A percentile compares a stretch with the other conserved stretches of the same genome.
Conservation (phyloP, 140 eudicot genomes). For the Flaveria floridana region DNA sequence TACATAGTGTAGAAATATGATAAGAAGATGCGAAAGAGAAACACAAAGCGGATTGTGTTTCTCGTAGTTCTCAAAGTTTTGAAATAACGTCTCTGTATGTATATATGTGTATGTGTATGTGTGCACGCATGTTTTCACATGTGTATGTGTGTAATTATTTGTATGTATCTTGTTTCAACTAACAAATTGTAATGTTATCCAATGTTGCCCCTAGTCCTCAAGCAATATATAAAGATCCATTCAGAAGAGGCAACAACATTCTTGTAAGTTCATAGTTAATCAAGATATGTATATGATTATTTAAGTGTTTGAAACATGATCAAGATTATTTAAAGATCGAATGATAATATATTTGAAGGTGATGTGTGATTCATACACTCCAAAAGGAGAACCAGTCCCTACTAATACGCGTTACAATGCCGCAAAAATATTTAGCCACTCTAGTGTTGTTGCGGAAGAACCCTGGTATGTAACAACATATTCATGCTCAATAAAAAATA, state of each 20-base stretch:
- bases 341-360: slow-evolving; percentile 42
- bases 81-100: background rate
- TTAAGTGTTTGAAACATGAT: background rate
- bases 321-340: background rate
- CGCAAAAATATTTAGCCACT: slow-evolving; percentile 49
- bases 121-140: background rate
- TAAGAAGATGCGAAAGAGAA: background rate
- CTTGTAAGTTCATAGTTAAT: slow-evolving; percentile 47
- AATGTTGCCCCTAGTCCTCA: slow-evolving; percentile 50
- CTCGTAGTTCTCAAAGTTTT: background rate
- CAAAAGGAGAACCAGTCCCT: slow-evolving; percentile 67
- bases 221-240: slow-evolving; percentile 78
- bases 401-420: slow-evolving; percentile 61
- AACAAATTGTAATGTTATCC: background rate
- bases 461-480: slow-evolving; percentile 47
- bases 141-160: background rate
- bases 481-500: background rate
- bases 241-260: slow-evolving; percentile 73
- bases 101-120: background rate
- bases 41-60: background rate
- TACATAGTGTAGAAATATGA: no score
- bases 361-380: slow-evolving; percentile 73
- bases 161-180: background rate
- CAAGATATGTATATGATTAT: background rate
- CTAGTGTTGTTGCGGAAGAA: slow-evolving; percentile 58